Percentiles rank a stretch among this genome's conserved stretches.
Conservation (phyloP, 2,329 filamentous ascomycete genomes). For the Cladophialophora exuberans region DNA sequence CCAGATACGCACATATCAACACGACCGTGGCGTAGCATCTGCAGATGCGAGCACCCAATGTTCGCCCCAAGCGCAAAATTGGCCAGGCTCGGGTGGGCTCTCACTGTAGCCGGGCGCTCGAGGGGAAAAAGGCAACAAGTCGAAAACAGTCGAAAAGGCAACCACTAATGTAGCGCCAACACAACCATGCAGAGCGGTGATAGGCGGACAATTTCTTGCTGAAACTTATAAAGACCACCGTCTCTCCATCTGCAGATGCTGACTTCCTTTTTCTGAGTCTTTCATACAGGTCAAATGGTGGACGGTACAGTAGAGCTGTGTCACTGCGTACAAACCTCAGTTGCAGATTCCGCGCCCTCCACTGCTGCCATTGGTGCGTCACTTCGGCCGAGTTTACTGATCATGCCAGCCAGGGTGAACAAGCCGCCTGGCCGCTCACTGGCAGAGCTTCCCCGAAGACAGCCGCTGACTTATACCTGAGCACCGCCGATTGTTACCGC, state of each 20-base stretch:
- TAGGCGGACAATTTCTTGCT: not conserved
- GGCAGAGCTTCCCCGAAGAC: conserved; percentile 2
- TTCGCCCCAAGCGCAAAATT: not conserved
- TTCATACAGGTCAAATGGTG: too few species aligned
- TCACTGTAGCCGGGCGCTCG: conserved; percentile 4
- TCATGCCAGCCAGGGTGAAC: not conserved
- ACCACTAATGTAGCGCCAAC: conserved; percentile 17
- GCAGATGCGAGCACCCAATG: too few species aligned
- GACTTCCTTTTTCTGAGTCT: not conserved
- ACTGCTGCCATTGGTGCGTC: too few species aligned
- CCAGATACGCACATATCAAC: too few species aligned
- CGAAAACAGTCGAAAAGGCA: conserved; percentile 1
- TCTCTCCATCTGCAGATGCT: not conserved
- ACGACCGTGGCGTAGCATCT: too few species aligned
- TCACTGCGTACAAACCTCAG: too few species aligned
- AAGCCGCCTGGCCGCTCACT: not conserved
- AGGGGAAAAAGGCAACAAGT: not conserved
- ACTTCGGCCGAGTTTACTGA: not conserved
- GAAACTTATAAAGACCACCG: conserved; percentile 7
- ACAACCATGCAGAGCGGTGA: conserved; percentile 7
- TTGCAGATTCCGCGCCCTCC: too few species aligned
- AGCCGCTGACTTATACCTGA: conserved; percentile 5
- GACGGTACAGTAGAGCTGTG: too few species aligned
- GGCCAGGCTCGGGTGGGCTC: not conserved
- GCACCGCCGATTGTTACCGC: conserved; percentile 12